Percentiles rank a stretch among this genome's conserved stretches.
These are phyloP conservation scores for Auxenochlorella protothecoides DNA, from an alignment of 139 green algal genomes.

Conservation along the genomic window DNA sequence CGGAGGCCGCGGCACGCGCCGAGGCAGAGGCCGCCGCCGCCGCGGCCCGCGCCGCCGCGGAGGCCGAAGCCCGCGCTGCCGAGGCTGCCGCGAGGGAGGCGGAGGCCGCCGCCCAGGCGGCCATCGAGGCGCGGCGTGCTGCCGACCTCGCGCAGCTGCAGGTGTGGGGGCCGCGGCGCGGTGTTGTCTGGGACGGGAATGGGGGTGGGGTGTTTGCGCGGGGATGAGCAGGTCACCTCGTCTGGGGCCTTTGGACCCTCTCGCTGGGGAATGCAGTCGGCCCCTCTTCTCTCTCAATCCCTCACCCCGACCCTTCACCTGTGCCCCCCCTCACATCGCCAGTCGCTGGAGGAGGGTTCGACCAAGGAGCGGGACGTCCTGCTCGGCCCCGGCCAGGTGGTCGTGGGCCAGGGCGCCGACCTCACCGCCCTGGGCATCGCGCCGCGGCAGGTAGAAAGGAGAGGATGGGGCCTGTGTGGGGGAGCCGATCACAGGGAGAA, in stretches of 20 bases:
- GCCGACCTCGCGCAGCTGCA: slow-evolving; percentile 11
- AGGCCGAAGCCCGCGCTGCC: slow-evolving; percentile 4
- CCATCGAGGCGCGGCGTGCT: slow-evolving; percentile 13
- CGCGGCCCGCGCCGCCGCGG: neutral
- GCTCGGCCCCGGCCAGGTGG: no score
- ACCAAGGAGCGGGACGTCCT: no score
- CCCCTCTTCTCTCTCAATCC: no score
- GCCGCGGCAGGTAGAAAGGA: neutral
- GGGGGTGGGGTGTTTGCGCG: no score
- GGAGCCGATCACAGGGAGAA: neutral
- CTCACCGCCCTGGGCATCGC: no score
- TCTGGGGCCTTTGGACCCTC: neutral
- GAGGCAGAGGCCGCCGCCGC: neutral
- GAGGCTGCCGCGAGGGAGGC: neutral
- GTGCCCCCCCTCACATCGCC: neutral
- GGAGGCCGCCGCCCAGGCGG: neutral
- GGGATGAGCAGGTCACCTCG: neutral
- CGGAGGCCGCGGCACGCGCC: neutral
- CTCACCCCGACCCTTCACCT: neutral
- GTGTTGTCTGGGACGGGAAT: neutral
- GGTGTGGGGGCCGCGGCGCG: neutral
- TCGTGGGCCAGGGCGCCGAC: no score
- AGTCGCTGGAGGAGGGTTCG: neutral
- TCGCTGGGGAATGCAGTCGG: neutral
- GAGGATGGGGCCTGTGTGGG: neutral